Conservation (phyloP, 2,329 filamentous ascomycete genomes). For the Fusarium penzigii region DNA sequence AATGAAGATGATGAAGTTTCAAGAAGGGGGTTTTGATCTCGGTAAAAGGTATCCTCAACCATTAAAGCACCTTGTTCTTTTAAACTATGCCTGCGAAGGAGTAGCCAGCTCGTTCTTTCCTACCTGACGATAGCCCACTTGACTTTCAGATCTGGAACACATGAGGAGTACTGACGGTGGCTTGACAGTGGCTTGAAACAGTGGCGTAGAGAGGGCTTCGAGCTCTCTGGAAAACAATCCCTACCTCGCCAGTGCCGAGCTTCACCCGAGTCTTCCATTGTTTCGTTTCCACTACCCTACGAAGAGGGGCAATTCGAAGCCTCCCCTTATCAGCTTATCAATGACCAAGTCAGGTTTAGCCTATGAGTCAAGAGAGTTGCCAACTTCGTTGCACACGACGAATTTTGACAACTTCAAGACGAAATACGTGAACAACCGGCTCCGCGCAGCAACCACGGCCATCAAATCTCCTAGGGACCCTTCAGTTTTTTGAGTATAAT, state of each 20-base stretch:
- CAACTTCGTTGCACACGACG: constrained; percentile 40
- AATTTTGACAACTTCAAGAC: constrained; percentile 42
- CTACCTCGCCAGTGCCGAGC: constrained; percentile 21
- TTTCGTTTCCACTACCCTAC: constrained; percentile 10
- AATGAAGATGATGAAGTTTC: too few relatives aligned
- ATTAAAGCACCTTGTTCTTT: too few relatives aligned
- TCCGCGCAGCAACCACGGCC: constrained; percentile 21
- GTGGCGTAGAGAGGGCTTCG: too few relatives aligned
- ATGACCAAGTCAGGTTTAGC: constrained; percentile 35
- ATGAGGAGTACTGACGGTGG: too few relatives aligned
- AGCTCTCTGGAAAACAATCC: too few relatives aligned
- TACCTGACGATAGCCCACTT: too few relatives aligned
- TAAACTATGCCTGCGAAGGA: too few relatives aligned
- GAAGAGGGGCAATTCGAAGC: constrained; percentile 35
- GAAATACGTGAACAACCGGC: constrained; percentile 34
- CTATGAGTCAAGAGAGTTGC: constrained; percentile 38
- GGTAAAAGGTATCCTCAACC: too few relatives aligned
- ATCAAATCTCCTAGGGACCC: constrained; percentile 13
- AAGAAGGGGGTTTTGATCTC: too few relatives aligned
- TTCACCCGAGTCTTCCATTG: constrained; percentile 6
- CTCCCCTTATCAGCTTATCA: constrained; percentile 42
- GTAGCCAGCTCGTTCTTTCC: too few relatives aligned
- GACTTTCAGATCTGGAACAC: too few relatives aligned
- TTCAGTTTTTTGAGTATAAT: constrained; percentile 19
- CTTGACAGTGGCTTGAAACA: too few relatives aligned